phyloP scores from a whole-genome alignment of 1,284 basidiomycete genomes.

The Cryptococcus sp. region DNA sequence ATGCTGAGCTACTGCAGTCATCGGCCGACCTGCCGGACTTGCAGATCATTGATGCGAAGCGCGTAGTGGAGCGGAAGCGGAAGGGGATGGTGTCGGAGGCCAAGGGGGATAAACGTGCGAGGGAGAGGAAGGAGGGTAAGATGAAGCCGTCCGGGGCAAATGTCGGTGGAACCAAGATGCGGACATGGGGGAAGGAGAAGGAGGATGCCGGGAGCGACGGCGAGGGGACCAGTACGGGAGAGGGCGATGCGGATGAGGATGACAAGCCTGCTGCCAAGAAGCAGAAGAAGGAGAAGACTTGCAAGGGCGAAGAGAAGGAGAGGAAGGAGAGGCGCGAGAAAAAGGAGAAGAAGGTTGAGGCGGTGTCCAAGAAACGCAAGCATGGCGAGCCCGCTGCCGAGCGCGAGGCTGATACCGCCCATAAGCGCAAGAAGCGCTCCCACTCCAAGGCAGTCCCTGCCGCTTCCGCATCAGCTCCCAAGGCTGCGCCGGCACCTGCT shows the following conservation, averaged over 20 bases:
- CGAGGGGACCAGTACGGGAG: conserved; percentile 4
- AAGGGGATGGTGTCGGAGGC: conserved; percentile 33
- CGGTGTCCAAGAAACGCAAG: conserved; percentile 5
- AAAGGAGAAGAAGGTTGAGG: conserved; percentile 5
- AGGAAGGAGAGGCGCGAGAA: conserved; percentile 4
- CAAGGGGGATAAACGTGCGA: conserved; percentile 22
- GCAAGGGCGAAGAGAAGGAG: conserved; percentile 5
- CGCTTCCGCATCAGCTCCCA: background rate
- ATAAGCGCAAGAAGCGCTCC: background rate
- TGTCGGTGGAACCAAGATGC: conserved; percentile 25
- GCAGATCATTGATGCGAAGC: conserved; percentile 45
- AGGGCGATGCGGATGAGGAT: conserved; percentile 8
- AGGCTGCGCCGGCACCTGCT: background rate
- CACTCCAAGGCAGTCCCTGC: background rate
- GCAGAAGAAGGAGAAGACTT: background rate
- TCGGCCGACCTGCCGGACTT: conserved; percentile 35
- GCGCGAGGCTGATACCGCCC: background rate
- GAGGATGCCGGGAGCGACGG: conserved; percentile 4
- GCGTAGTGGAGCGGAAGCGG: conserved; percentile 41
- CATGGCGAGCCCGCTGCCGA: conserved; percentile 1
- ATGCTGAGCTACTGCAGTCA: conserved; percentile 32
- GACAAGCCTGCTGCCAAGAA: background rate
- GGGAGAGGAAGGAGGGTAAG: conserved; percentile 31
- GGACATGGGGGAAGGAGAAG: conserved; percentile 30
- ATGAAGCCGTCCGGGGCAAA: conserved; percentile 40